phyloP scores from a whole-genome alignment of 2,329 filamentous ascomycete genomes.

The Paecilomyces sp. region DNA sequence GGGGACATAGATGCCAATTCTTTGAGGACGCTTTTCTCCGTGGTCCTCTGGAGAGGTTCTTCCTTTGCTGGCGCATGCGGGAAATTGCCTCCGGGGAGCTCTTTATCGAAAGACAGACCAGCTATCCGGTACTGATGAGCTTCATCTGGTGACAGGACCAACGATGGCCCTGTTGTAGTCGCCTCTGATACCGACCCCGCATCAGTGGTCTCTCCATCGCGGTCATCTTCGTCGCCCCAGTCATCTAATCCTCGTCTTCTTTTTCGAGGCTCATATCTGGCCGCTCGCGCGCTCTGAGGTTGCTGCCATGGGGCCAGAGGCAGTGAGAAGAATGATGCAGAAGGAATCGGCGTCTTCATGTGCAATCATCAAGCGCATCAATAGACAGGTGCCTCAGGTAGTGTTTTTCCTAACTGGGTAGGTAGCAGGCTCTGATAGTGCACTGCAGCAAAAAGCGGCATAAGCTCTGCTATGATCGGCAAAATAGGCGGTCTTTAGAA shows the following conservation, averaged over 20 bases:
- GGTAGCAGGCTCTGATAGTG: background rate
- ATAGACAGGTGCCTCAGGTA: background rate
- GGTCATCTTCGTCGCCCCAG: conserved; percentile 18
- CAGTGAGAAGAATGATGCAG: conserved; percentile 29
- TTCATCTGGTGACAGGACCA: conserved; percentile 12
- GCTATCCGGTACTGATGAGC: conserved; percentile 10
- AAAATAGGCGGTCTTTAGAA: background rate
- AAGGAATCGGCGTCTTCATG: conserved; percentile 22
- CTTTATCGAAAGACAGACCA: conserved; percentile 14
- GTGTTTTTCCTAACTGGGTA: background rate
- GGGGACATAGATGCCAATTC: conserved; percentile 23
- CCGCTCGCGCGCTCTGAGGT: conserved; percentile 24
- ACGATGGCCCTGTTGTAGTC: conserved; percentile 2
- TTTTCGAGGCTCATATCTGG: conserved; percentile 29
- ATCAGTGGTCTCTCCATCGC: conserved; percentile 13
- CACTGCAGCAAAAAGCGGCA: background rate
- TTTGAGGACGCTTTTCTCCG: conserved; percentile 12
- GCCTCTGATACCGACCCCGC: conserved; percentile 3
- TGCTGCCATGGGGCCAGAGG: conserved; percentile 31
- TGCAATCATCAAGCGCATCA: background rate
- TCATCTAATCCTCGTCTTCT: conserved; percentile 21
- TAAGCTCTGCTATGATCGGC: background rate
- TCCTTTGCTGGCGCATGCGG: conserved; percentile 28
- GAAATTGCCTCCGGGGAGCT: conserved; percentile 33
- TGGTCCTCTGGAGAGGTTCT: conserved; percentile 7